Evolutionary conservation across 495 filamentous ascomycete species (phyloP).

Genomic region (Trichoderma virens): DNA sequence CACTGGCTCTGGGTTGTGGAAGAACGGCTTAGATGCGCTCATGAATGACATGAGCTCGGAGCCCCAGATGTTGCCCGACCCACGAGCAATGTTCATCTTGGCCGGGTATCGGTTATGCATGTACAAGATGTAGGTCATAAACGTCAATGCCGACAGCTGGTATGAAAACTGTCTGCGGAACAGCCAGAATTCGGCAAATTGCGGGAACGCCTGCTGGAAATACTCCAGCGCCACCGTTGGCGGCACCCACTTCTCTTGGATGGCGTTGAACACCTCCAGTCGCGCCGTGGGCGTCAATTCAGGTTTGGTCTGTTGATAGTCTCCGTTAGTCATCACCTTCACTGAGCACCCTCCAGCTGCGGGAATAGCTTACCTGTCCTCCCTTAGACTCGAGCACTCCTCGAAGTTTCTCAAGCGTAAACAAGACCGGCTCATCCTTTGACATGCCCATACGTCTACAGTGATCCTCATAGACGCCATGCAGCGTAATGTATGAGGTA

Average conservation of each 20-base stretch:
- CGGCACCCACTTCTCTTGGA: slow-evolving; percentile 86
- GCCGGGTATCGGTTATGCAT: slow-evolving; percentile 91
- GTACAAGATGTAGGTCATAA: slow-evolving; percentile 97
- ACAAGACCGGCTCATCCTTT: slow-evolving; percentile 92
- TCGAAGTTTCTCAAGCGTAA: slow-evolving; percentile 87
- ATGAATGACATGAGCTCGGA: slow-evolving; percentile 84
- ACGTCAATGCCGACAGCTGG: slow-evolving; percentile 91
- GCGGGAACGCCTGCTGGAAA: slow-evolving; percentile 82
- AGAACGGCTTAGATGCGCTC: slow-evolving; percentile 70
- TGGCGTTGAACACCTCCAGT: slow-evolving; percentile 80
- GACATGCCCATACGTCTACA: slow-evolving; percentile 75
- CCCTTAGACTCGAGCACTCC: slow-evolving; percentile 59
- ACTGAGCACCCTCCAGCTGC: neutral
- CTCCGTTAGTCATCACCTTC: slow-evolving; percentile 15
- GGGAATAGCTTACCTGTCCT: slow-evolving; percentile 40
- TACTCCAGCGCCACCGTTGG: slow-evolving; percentile 74
- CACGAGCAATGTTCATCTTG: slow-evolving; percentile 85
- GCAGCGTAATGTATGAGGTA: slow-evolving; percentile 84
- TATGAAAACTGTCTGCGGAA: slow-evolving; percentile 95
- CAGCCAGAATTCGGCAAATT: slow-evolving; percentile 91
- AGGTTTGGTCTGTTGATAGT: slow-evolving; percentile 43
- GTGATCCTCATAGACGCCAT: slow-evolving; percentile 91
- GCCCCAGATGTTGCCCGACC: slow-evolving; percentile 90
- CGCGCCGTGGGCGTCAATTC: slow-evolving; percentile 63
- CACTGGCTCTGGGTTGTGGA: slow-evolving; percentile 90